These are phyloP conservation scores for Tricholoma flavovirens DNA, from an alignment of 768 basidiomycete genomes.

Conservation along the genomic window DNA sequence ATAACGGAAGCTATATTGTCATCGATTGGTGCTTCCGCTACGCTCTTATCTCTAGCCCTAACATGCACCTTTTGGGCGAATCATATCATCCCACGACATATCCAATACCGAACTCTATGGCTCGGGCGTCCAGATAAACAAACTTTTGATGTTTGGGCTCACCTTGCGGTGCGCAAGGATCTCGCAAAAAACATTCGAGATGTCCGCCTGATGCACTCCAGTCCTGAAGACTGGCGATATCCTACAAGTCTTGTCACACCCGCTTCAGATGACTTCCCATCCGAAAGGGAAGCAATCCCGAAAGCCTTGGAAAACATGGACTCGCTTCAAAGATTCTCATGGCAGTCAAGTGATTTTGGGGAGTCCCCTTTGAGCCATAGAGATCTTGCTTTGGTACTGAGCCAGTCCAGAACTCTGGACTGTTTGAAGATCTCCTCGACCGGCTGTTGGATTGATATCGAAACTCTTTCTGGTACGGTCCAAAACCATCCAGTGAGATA, in stretches of 20 bases:
- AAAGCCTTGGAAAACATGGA: neutral
- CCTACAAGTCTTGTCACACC: neutral
- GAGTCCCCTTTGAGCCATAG: neutral
- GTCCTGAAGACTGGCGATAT: neutral
- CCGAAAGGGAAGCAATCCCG: neutral
- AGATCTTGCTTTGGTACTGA: neutral
- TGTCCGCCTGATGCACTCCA: neutral
- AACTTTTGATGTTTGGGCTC: neutral
- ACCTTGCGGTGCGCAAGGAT: neutral
- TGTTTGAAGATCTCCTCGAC: neutral
- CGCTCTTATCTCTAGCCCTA: neutral
- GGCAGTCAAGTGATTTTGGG: neutral
- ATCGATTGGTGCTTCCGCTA: neutral
- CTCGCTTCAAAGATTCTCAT: neutral
- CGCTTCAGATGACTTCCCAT: neutral
- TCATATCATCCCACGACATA: neutral
- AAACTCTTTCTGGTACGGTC: neutral
- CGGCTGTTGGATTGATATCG: neutral
- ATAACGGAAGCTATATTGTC: neutral
- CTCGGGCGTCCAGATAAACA: neutral
- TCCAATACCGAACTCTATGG: neutral
- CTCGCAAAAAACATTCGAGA: conserved; percentile 1
- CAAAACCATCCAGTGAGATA: neutral
- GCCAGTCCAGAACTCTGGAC: neutral
- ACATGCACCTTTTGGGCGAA: neutral